These are phyloP conservation scores for Gigaspora rosea DNA, from an alignment of 192 early-diverging fungal genomes.

Conservation along the genomic window DNA sequence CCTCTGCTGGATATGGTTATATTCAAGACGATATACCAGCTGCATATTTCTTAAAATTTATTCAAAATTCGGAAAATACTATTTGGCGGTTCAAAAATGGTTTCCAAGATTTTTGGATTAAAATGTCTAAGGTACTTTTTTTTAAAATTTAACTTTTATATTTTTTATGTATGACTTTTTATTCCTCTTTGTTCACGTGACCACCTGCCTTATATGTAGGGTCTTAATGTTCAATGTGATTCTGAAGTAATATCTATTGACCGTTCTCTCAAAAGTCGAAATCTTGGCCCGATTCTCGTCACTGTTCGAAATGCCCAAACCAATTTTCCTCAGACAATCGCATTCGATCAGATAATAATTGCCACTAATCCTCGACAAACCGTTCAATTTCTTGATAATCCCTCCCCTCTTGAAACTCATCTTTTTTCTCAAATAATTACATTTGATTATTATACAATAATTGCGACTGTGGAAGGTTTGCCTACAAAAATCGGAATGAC, in stretches of 20 bases:
- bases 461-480: constrained; percentile 13
- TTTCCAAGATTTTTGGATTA: constrained; percentile 16
- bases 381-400: background rate
- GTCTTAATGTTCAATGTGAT: background rate
- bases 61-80: constrained; percentile 10
- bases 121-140: constrained; percentile 8
- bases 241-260: constrained; percentile 15
- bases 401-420: background rate
- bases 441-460: constrained; percentile 21
- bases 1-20: constrained; percentile 25
- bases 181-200: background rate
- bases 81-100: constrained; percentile 17
- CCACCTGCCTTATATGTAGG: background rate
- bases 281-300: constrained; percentile 4
- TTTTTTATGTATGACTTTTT: background rate
- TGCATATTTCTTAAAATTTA: constrained; percentile 13
- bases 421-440: constrained; percentile 1
- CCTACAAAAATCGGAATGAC: constrained; percentile 20
- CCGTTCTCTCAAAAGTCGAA: constrained; percentile 7
- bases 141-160: background rate
- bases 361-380: constrained; percentile 26
- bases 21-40: constrained; percentile 12
- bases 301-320: background rate
- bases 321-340: background rate
- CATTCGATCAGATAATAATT: constrained; percentile 17